phyloP scores from a whole-genome alignment of 139 green algal species.

The Chlorella sp. region DNA sequence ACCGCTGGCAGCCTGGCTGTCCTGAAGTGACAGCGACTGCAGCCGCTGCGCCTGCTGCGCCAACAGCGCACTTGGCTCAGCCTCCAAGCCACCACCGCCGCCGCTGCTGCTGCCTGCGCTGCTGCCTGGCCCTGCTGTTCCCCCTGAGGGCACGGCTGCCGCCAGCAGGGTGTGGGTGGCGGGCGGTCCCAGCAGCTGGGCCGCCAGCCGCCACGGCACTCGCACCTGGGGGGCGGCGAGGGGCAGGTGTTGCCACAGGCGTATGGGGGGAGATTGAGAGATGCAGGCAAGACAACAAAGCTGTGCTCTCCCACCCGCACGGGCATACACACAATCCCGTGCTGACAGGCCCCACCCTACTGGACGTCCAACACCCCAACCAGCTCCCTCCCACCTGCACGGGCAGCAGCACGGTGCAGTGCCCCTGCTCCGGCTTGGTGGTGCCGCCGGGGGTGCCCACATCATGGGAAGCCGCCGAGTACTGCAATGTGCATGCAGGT shows the following conservation, averaged over 20 bases:
- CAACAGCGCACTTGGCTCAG: neutral
- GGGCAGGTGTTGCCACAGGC: too few relatives aligned
- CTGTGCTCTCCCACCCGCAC: too few relatives aligned
- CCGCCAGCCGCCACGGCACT: constrained; percentile 14
- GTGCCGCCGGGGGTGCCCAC: neutral
- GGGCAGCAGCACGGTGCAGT: constrained; percentile 8
- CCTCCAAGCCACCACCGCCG: neutral
- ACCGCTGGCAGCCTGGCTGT: neutral
- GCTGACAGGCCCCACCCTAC: too few relatives aligned
- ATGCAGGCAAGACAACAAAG: too few relatives aligned
- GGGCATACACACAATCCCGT: too few relatives aligned
- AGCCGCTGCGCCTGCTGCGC: constrained; percentile 15
- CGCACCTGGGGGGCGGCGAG: too few relatives aligned
- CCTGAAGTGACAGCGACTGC: neutral
- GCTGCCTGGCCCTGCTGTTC: neutral
- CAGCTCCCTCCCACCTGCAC: neutral
- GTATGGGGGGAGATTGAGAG: too few relatives aligned
- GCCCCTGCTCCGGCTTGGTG: constrained; percentile 1
- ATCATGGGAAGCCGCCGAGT: neutral
- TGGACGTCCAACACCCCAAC: too few relatives aligned
- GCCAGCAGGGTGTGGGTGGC: constrained; percentile 30
- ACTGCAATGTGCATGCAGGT: neutral
- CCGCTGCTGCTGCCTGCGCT: neutral
- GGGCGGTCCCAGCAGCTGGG: constrained; percentile 21
- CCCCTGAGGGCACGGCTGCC: neutral